A percentile compares a stretch with the other conserved stretches of the same genome.
These are phyloP conservation scores for Cotoneaster glaucophyllus DNA, from an alignment of 306 rosid genomes.

Conservation along the genomic window DNA sequence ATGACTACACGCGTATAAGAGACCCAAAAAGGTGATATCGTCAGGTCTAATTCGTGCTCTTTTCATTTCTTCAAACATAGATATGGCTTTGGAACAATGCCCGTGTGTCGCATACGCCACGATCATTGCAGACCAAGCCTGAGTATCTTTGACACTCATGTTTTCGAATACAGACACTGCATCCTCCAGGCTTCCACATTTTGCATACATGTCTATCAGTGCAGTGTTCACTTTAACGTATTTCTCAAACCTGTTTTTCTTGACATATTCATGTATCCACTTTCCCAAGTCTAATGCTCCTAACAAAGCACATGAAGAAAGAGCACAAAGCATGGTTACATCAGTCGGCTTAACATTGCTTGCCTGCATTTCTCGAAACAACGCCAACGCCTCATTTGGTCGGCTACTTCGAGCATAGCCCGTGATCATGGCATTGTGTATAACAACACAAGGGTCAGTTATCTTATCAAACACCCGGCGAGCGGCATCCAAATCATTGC, in stretches of 20 bases:
- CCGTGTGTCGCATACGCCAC: constrained; percentile 77
- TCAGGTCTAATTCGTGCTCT: constrained; percentile 49
- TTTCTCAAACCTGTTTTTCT: constrained; percentile 56
- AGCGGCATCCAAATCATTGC: constrained; percentile 45
- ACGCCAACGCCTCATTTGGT: constrained; percentile 72
- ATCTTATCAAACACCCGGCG: constrained; percentile 64
- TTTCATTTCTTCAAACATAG: constrained; percentile 66
- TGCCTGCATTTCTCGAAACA: constrained; percentile 70
- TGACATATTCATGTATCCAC: constrained; percentile 82
- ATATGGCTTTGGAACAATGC: constrained; percentile 46
- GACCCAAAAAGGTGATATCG: constrained; percentile 64
- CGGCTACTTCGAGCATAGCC: constrained; percentile 57
- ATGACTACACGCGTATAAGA: constrained; percentile 79
- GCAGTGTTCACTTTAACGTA: constrained; percentile 80
- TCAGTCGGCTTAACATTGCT: constrained; percentile 54
- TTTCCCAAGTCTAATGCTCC: constrained; percentile 71
- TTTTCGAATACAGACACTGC: constrained; percentile 52
- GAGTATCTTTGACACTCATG: constrained; percentile 64
- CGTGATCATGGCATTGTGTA: constrained; percentile 58
- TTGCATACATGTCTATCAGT: constrained; percentile 75
- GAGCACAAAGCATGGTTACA: constrained; percentile 70
- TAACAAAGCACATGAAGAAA: constrained; percentile 61
- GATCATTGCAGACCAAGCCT: constrained; percentile 78
- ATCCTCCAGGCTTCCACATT: constrained; percentile 72
- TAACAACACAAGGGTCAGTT: constrained; percentile 54